Evolutionary conservation across 2,329 filamentous ascomycete species (phyloP), one percentile per base, ranked within the genome.

Genomic region (Gaeumannomyces sp.): DNA sequence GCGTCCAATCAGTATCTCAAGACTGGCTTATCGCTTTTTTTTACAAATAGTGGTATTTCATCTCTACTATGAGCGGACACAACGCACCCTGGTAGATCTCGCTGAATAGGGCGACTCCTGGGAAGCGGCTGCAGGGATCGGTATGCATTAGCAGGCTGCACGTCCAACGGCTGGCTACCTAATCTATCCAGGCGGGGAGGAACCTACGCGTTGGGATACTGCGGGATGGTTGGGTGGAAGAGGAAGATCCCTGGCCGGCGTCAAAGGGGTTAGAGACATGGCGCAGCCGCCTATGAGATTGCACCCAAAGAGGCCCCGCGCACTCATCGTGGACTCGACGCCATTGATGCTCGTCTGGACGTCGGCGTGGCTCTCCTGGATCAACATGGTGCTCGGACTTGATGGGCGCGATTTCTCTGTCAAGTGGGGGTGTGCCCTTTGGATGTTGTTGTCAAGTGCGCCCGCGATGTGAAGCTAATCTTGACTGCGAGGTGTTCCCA

Each of bases 81-180:
- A 62, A 56, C 61, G 38, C 76, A 93, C 92, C 93, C 87, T 97
- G 93, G 74, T 97, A 97, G 72, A 97, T 97, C 78, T 97, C 93
- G 71, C 89, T 93, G 75, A 96, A 97, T 65, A 97, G 82, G 19
- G 91, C 89, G 6, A 97, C 91, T 27, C 91, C 93, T 0, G 93
- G 93, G 72, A 96, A 97, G 62, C 82, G 81, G 35, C 85, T 86
- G 66, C n/a, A 64, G 28, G n/a, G 64, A 70, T 59, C 13, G 38
- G 60, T 38, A 28, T 57, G n/a, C 59, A 63, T 35, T 16, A 33
- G 50, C 53, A 45, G 56, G 22, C 22, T 58, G 53, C 56, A 28
- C 11, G n/a, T 38, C n/a, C 45, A 10, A 25, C 22, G 22, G 58
- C 28, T 56, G 13, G 19, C 31, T 31, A 31, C 45, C 35, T 22